Base-by-base conservation (phyloP, 345 rosid species). In the Aethionema arabicum region DNA sequence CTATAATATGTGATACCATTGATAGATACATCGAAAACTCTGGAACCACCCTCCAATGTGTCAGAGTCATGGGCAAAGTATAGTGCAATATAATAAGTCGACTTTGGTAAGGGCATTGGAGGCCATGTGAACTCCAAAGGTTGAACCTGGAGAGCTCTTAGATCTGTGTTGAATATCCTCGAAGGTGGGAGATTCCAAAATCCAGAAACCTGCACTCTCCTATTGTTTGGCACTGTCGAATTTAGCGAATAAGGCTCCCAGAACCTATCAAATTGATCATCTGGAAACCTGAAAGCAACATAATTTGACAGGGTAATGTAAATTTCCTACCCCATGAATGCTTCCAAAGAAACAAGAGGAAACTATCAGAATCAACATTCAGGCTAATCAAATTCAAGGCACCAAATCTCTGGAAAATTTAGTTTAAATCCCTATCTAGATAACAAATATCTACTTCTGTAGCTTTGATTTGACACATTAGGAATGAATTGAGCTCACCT, bases 151-250 rank as follows among this genome's bases (percentile, higher is more conserved):
- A 51, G 50, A 39, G 77, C 64, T 52, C 79, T 75, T 68, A 93
- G 46, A 61, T 76, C 95, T 0, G 81, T 77, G 58, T 93, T 84
- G 57, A 90, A 93, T 58, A 87, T 79, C 78, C 79, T 87, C 13
- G 65, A 44, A 31, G 97, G 95, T 4, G 99, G 99, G 3, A 77
- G 79, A 71, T 93, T 93, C 99, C 99, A 93, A 67, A 93, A 83
- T 64, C 96, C 90, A 16, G 87, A 79, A 73, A 85, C 79, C 7
- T 85, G 73, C 3, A 81, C 52, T 13, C 72, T 82, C 30, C 62
- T 79, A 56, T 81, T 85, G 77, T 70, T 73, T 4, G 91, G 72
- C 27, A 49, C 35, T 4, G 73, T 62, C 29, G 67, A 36, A 12
- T 55, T 65, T 35, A 61, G 63, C 31, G 72, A 79, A 30, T 75